A percentile compares a stretch with the other conserved stretches of the same genome.
Evolutionary conservation across 768 basidiomycete genomes (phyloP).

Genomic region (Termitomyces titanicus): DNA sequence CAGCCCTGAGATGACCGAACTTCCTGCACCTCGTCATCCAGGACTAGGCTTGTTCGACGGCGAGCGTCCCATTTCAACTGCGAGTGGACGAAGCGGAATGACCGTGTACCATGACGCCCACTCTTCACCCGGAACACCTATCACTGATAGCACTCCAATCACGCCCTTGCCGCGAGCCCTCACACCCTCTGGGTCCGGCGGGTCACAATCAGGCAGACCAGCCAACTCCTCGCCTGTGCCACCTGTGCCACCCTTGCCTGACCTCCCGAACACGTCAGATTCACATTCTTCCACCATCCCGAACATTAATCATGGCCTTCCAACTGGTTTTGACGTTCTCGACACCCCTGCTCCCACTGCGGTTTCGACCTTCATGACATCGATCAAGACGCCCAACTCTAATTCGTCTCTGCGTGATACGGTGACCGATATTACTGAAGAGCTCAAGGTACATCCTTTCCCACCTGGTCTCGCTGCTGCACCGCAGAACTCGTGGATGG

Average conservation of each 20-base stretch:
- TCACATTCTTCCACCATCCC: conserved; percentile 8
- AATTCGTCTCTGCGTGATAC: conserved; percentile 34
- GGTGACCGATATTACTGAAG: conserved; percentile 28
- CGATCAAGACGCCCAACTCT: conserved; percentile 17
- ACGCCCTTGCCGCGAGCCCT: conserved; percentile 43
- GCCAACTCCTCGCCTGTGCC: conserved; percentile 2
- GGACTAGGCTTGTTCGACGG: conserved; percentile 37
- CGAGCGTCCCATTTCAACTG: conserved; percentile 52
- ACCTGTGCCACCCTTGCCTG: conserved; percentile 4
- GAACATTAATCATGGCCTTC: conserved; percentile 9
- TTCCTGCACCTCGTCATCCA: conserved; percentile 25
- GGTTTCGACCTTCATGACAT: conserved; percentile 43
- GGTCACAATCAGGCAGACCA: conserved; percentile 5
- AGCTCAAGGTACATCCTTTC: conserved; percentile 24
- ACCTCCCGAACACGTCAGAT: not conserved
- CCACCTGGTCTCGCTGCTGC: conserved; percentile 34
- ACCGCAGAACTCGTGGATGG: conserved; percentile 28
- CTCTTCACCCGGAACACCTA: conserved; percentile 46
- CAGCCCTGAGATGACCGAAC: conserved; percentile 19
- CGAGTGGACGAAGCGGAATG: conserved; percentile 51
- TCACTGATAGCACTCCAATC: conserved; percentile 21
- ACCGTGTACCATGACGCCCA: conserved; percentile 64
- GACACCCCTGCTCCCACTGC: conserved; percentile 59
- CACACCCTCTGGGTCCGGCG: conserved; percentile 34
- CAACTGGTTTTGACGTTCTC: conserved; percentile 38